Percentiles rank a stretch among this genome's conserved stretches.
These are phyloP conservation scores for Craterostigma plantagineum DNA, from an alignment of 257 asterid genomes.

Conservation along the genomic window DNA sequence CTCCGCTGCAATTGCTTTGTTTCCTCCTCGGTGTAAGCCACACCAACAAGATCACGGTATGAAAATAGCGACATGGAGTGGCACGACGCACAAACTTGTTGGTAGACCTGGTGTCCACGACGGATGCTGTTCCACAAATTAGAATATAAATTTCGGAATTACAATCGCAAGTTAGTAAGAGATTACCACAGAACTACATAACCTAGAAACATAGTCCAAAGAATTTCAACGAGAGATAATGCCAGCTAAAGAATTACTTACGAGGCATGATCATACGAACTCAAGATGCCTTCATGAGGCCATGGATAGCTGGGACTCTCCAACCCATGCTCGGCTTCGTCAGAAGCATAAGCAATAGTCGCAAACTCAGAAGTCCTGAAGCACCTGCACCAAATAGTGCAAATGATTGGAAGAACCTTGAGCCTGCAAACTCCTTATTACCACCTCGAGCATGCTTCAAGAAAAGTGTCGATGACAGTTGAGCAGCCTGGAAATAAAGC, in stretches of 20 bases:
- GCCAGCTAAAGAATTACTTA: conserved; percentile 10
- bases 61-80: conserved; percentile 68
- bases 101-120: conserved; percentile 59
- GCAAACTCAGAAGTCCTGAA: conserved; percentile 28
- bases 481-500: conserved; percentile 9
- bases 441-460: conserved; percentile 15
- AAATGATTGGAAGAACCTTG: conserved; percentile 15
- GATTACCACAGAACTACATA: no score
- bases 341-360: conserved; percentile 22
- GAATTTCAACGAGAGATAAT: background rate
- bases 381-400: conserved; percentile 28
- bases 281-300: conserved; percentile 41
- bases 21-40: conserved; percentile 79
- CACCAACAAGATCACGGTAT: conserved; percentile 71
- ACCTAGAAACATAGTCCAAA: background rate
- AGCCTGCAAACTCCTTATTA: conserved; percentile 11
- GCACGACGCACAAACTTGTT: conserved; percentile 72
- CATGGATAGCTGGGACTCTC: conserved; percentile 34
- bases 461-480: conserved; percentile 4
- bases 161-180: no score
- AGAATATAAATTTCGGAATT: no score
- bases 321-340: conserved; percentile 41
- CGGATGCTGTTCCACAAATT: conserved; percentile 32
- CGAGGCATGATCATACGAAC: conserved; percentile 48
- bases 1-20: conserved; percentile 75